Base-by-base conservation (phyloP, 768 basidiomycete genomes). In the Boletus rubroflammeus region DNA sequence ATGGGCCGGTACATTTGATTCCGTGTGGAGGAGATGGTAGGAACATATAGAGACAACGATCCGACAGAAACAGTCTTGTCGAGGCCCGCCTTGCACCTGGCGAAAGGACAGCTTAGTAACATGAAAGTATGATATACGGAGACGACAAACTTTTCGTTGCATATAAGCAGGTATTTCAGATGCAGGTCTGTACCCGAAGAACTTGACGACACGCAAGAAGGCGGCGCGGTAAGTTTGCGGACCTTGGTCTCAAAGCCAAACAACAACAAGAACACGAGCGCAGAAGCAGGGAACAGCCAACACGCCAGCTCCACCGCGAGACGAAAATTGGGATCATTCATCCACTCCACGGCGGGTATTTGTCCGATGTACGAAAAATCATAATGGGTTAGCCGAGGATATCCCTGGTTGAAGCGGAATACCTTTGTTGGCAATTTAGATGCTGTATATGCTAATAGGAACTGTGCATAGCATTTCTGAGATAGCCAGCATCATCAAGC, bases 221-320 rank as follows among this genome's bases (percentile, higher is more conserved):
- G 68, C 71, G 8, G 58, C 57, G 5, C 73, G 68, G 61, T 86
- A 86, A 57, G 70, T 62, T 73, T 78, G 53, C 75, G 71, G 25
- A 84, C 83, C 62, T 86, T 85, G 26, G 78, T 76, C 10, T 79
- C 81, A 48, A 85, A 79, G 2, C 84, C 85, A 62, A 88, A 88
- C 73, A 84, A 81, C n/a, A 65, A 67, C 62, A 87, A 88, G 73
- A 88, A 87, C 40, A 79, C 14, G 54, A 85, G 66, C 3, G 81
- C 78, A 57, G 77, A 80, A 32, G 75, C 56, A 8, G 81, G 67
- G 17, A 72, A 60, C 23, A 73, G 48, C 82, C 82, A 83, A 47
- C 83, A 76, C 6, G 67, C 72, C 34, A 80, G 49, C 59, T 82
- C 77, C 23, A 78, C 53, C 1, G 72, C 64, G 48, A 64, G 43